Evolutionary conservation across 176 grass and related monocot genomes (phyloP), one percentile per base, ranked within the genome.

Genomic region (Miscanthus lutarioriparius): DNA sequence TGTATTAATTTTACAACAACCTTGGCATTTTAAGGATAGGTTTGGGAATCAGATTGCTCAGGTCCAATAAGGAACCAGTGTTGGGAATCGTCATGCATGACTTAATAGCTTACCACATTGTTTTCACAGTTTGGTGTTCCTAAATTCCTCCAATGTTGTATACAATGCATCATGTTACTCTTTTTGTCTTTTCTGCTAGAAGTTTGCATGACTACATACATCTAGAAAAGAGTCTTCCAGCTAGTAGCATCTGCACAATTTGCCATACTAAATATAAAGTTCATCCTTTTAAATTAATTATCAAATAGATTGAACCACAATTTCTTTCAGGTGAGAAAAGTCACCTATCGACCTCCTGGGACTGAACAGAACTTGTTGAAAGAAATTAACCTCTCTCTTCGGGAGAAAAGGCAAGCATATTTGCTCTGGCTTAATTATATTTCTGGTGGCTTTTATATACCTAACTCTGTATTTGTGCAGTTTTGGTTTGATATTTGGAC

Each of bases 401-500:
- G 5, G 8, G 86, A 96, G 78, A 94, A 96, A 92, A 99, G 89
- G 93, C 89, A 81, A 65, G 13, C 3, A 44, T 67, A 15, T 22
- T 28, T 47, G 10, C 38, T 33, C 14, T 59, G 5, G 7, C 74
- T 48, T 33, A 61, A 8, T 26, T 61, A 7, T 67, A 49, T 72
- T 79, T 69, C 8, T 20, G 23, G 39, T 67, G 17, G 26, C 70
- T 67, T 71, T 63, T 89, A 23, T 56, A 35, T 79, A 63, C 2
- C 4, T 85, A 49, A 65, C 4, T 25, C 43, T 68, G 20, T 33
- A 65, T 83, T 41, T 22, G 32, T 91, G 80, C 86, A 96, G 96
- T 77, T 99, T 99, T 89, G 93, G 96, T 36, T 80, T 99, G 75
- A 94, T 99, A 78, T 99, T 96, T 91, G 96, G 96, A 75, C 74